Base-by-base conservation (phyloP, 148 eudicot genomes). In the Limonium bicolor region DNA sequence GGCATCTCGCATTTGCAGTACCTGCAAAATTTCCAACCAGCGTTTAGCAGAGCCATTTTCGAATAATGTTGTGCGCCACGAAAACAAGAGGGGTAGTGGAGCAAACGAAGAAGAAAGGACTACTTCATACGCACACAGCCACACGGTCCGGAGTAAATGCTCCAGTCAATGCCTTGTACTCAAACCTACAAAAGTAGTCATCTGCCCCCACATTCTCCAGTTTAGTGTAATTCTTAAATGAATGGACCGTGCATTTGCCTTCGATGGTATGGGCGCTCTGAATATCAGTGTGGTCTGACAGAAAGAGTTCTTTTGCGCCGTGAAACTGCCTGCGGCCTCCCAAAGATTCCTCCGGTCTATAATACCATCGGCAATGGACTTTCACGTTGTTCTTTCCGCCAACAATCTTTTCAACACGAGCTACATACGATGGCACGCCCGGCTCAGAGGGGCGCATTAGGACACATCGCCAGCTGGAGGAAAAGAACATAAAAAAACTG, bases 1-100 rank as follows among this genome's bases (percentile, higher is more conserved):
- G 77, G 77, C 82, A 70, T 70, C 73, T 75, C 82, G 26, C 82
- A 75, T 45, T 70, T 75, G 54, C 82, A 75, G 25, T 75, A 75
- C 59, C 82, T 70, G 56, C 53, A 62, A 32, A 27, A 6, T 7
- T 9, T 2, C 15, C 8, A 38, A 38, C 42, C 14, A 6, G 3
- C 11, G 7, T 5, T 36, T 17, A 38, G 42, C 42, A 12, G 7
- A n/a, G 18, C 19, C 42, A 38, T 32, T 10, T 10, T 5, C 36
- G 2, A 32, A n/a, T n/a, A 2, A 15, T 32, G 11, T 15, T 32
- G 2, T 32, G 14, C 3, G 5, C 6, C 36, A 32, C 1, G 6
- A 10, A 32, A 12, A 32, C 36, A 32, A 54, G 34, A 24, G 20
- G 4, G 21, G 21, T 18, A 41, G 2, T 21, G 22, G 25, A 5